These are phyloP conservation scores for Suillus americanus DNA, from an alignment of 768 basidiomycete species.

Conservation along the genomic window DNA sequence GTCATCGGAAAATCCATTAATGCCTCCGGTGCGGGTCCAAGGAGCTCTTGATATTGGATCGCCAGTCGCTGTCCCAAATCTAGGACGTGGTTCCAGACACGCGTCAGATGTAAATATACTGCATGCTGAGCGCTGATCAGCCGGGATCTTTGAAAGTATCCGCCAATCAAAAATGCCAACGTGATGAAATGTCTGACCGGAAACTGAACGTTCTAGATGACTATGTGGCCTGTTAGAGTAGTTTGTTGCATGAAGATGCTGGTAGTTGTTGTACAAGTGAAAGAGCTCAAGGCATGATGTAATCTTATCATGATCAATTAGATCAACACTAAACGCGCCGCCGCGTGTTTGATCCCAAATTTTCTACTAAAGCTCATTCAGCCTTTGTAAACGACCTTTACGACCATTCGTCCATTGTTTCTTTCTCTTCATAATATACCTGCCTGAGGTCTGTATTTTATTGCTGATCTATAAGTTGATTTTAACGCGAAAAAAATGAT, in stretches of 20 bases:
- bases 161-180: neutral
- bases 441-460: neutral
- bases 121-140: neutral
- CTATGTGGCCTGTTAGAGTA: neutral
- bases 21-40: neutral
- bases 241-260: neutral
- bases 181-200: neutral
- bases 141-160: neutral
- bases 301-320: conserved; percentile 2
- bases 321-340: neutral
- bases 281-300: neutral
- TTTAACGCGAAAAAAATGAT: neutral
- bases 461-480: neutral
- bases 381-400: conserved; percentile 17
- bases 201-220: neutral
- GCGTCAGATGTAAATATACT: neutral
- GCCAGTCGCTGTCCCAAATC: neutral
- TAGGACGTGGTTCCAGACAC: neutral
- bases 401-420: conserved; percentile 10
- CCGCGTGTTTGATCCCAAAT: conserved; percentile 7
- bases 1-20: neutral
- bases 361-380: conserved; percentile 10
- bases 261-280: neutral
- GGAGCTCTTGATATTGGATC: neutral
- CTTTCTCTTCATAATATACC: conserved; percentile 1